phyloP scores from a whole-genome alignment of 75 land plant genomes.

The Selaginella tamariscina region DNA sequence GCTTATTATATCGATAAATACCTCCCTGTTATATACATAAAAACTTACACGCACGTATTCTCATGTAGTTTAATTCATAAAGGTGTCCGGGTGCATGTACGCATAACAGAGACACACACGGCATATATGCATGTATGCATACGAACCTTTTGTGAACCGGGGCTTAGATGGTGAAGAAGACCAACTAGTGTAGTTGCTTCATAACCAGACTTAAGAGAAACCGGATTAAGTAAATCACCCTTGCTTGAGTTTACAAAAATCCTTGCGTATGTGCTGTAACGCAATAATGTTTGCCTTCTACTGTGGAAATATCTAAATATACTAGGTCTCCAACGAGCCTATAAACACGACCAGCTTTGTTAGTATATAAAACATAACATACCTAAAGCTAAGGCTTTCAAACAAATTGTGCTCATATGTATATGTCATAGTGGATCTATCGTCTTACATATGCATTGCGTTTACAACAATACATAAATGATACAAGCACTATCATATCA shows the following conservation, averaged over 20 bases:
- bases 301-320: constrained; percentile 69
- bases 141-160: constrained; percentile 82
- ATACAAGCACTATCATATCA: too few species aligned
- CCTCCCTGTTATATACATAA: too few species aligned
- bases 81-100: neutral
- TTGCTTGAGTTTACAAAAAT: constrained; percentile 77
- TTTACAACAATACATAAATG: too few species aligned
- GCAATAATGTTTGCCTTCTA: constrained; percentile 66
- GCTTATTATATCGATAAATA: too few species aligned
- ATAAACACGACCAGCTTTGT: too few species aligned
- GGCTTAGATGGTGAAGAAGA: constrained; percentile 66
- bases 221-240: constrained; percentile 53
- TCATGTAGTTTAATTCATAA: neutral
- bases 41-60: neutral
- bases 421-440: too few species aligned
- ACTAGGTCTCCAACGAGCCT: constrained; percentile 89
- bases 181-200: constrained; percentile 76
- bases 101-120: too few species aligned
- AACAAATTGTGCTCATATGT: too few species aligned
- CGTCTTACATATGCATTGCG: too few species aligned
- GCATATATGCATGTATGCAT: too few species aligned
- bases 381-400: too few species aligned
- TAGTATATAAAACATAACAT: too few species aligned
- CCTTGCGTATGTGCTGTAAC: constrained; percentile 70
- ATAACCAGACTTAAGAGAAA: constrained; percentile 34